These are phyloP conservation scores for Lactarius evosmus DNA, from an alignment of 768 basidiomycete species.

Conservation along the genomic window DNA sequence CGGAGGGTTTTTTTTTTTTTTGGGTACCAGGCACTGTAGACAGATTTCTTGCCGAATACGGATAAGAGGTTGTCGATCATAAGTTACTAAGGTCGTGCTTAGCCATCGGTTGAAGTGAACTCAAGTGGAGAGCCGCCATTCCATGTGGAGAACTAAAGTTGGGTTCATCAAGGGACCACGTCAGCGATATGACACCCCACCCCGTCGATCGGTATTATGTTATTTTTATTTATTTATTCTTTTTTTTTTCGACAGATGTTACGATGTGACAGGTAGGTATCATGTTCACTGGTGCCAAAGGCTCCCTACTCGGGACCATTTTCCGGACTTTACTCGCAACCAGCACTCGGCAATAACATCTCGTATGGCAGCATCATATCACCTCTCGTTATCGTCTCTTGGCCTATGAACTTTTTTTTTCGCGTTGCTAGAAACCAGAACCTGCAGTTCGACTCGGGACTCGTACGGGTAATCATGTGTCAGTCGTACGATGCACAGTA, in stretches of 20 bases:
- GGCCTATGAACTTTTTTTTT: neutral
- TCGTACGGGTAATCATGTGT: neutral
- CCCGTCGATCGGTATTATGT: neutral
- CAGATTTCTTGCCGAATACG: neutral
- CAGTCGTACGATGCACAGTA: neutral
- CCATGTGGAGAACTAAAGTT: neutral
- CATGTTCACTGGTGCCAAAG: no score
- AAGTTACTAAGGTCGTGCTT: no score
- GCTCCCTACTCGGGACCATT: neutral
- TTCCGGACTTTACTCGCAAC: neutral
- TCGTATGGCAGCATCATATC: neutral
- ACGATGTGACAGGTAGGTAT: neutral
- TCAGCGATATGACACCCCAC: neutral
- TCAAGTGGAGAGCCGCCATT: no score
- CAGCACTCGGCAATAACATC: neutral
- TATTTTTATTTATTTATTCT: neutral
- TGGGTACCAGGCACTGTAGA: no score
- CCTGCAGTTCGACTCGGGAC: neutral
- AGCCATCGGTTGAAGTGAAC: no score
- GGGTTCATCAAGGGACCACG: neutral
- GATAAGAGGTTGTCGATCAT: neutral
- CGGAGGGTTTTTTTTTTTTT: no score
- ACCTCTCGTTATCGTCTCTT: neutral
- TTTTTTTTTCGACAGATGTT: neutral
- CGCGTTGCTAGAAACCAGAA: neutral